Evolutionary conservation across 371 early-diverging fungal species (phyloP), one percentile per base, ranked within the genome.

Genomic region (Apophysomyces ossiformis): DNA sequence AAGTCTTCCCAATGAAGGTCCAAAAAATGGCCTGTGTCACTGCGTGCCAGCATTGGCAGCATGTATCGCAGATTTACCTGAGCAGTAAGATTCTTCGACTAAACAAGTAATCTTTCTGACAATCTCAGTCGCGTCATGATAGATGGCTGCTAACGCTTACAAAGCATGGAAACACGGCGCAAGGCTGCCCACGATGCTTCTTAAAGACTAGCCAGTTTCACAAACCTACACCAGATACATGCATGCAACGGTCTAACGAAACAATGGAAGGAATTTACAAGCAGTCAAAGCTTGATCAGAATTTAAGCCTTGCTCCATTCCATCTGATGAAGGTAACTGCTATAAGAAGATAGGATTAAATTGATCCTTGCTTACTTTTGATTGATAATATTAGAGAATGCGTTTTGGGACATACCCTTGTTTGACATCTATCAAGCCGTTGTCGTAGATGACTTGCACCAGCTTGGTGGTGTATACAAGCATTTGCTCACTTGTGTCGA

Each of bases 401-500:
- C 61, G 4, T 61, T 61, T 44, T 61, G 61, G 61, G 32, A 16
- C 15, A 21, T 61, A 4, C 61, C 61, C 8, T 45, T 5, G 4
- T 61, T 44, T 35, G 61, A 61, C 2, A 61, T 61, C 0, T 61
- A 61, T 45, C n/a, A 13, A 4, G 13, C 61, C 4, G 9, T 61
- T 16, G 13, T 21, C 3, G 61, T 61, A 13, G 61, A 61, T n/a
- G 43, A 41, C n/a, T 16, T 61, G 9, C 61, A 61, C 37, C 61
- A 61, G 44, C 41, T 61, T 21, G 61, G 61, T 1, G 61, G 45
- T 1, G 35, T 37, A 26, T 61, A 44, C 37, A 43, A 44, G 26
- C 61, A 61, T 46, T 35, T 61, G 6, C 7, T 45, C 5, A 4
- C 5, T 21, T 61, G 61, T 26, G 32, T 44, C 9, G 61, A 61